Conservation (phyloP, 148 eudicot species). For the Dysphania ambrosioides region DNA sequence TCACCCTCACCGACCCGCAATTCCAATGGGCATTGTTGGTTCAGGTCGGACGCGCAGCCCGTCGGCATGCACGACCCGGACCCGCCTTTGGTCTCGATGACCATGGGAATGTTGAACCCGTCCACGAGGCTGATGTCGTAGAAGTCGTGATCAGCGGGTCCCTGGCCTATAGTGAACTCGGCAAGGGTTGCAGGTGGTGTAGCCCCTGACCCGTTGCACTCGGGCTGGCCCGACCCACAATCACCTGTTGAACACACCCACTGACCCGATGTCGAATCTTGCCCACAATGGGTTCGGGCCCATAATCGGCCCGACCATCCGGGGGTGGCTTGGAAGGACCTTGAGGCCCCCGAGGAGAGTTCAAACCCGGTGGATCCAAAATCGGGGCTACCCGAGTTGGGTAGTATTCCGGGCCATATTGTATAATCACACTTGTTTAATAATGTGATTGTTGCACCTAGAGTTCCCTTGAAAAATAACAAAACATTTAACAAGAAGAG, state of each 20-base stretch:
- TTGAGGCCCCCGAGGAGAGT: conserved; percentile 35
- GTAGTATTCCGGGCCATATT: conserved; percentile 60
- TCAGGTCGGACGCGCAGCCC: conserved; percentile 53
- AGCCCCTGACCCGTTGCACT: conserved; percentile 56
- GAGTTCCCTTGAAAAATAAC: conserved; percentile 23
- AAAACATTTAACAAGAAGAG: conserved; percentile 19
- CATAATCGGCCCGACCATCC: conserved; percentile 74
- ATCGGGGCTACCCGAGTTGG: conserved; percentile 43
- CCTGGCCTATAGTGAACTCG: conserved; percentile 56
- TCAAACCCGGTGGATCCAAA: conserved; percentile 55
- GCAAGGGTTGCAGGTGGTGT: conserved; percentile 61
- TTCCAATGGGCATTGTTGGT: conserved; percentile 51
- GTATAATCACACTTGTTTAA: conserved; percentile 46
- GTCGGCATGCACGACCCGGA: conserved; percentile 50
- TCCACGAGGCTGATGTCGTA: conserved; percentile 75
- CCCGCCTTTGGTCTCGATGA: conserved; percentile 42
- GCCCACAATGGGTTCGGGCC: conserved; percentile 59
- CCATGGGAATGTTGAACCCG: conserved; percentile 60
- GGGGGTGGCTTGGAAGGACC: conserved; percentile 35
- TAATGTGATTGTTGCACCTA: conserved; percentile 46
- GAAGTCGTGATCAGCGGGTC: conserved; percentile 37
- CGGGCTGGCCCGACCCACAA: conserved; percentile 55
- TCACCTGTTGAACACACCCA: conserved; percentile 56
- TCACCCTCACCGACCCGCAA: conserved; percentile 42
- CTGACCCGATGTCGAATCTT: conserved; percentile 36